Conservation (phyloP, 495 filamentous ascomycete genomes). For the Umbilicaria muhlenbergii region DNA sequence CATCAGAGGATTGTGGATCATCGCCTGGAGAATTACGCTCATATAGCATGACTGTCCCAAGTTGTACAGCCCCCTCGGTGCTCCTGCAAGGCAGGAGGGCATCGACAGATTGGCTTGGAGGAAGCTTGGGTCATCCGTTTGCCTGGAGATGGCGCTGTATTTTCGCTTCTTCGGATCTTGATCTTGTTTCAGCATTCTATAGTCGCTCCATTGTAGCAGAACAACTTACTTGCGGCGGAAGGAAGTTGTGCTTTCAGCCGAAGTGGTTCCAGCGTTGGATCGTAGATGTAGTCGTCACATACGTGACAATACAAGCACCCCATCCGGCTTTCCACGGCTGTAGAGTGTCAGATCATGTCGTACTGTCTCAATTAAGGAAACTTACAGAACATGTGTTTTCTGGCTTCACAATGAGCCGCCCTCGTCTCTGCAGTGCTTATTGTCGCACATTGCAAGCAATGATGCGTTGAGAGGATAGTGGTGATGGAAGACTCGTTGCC, state of each 20-base stretch:
- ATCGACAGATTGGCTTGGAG: slow-evolving; percentile 43
- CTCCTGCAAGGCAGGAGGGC: slow-evolving; percentile 33
- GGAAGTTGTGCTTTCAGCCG: slow-evolving; percentile 32
- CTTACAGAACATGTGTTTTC: slow-evolving; percentile 51
- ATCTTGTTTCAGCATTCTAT: neutral
- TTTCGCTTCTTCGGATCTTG: neutral
- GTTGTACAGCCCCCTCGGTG: slow-evolving; percentile 77
- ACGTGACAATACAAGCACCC: slow-evolving; percentile 57
- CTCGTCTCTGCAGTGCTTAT: slow-evolving; percentile 40
- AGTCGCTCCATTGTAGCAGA: slow-evolving; percentile 22
- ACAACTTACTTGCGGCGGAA: slow-evolving; percentile 9
- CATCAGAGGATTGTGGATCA: slow-evolving; percentile 78
- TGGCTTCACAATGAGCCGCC: slow-evolving; percentile 38
- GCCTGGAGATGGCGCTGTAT: slow-evolving; percentile 27
- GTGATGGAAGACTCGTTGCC: slow-evolving; percentile 24
- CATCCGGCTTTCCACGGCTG: slow-evolving; percentile 54
- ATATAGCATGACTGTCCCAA: slow-evolving; percentile 90
- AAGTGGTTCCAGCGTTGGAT: slow-evolving; percentile 52
- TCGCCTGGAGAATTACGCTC: slow-evolving; percentile 74
- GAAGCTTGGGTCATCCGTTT: slow-evolving; percentile 42
- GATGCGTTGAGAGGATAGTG: slow-evolving; percentile 42
- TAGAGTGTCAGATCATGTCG: slow-evolving; percentile 9
- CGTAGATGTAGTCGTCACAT: slow-evolving; percentile 62
- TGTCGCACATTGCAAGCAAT: slow-evolving; percentile 54
- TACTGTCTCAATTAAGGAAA: neutral